Conservation (phyloP, 2,329 filamentous ascomycete species). For the Xylaria sp. region DNA sequence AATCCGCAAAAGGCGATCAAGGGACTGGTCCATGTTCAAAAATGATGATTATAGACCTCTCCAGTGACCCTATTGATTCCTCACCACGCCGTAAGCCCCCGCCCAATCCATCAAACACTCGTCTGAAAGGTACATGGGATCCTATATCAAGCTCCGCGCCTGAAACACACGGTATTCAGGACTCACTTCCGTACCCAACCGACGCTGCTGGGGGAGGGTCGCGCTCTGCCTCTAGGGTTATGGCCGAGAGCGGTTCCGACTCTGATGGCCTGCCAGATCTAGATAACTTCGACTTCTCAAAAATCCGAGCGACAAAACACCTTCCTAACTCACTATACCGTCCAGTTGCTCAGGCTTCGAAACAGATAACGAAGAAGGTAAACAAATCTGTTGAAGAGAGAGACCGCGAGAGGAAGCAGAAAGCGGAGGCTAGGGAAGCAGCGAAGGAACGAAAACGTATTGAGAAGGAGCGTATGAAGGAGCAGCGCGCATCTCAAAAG, state of each 20-base stretch:
- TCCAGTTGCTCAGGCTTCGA: constrained; percentile 38
- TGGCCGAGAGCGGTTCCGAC: constrained; percentile 50
- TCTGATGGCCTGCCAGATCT: constrained; percentile 64
- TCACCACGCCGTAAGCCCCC: constrained; percentile 28
- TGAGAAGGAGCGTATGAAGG: constrained; percentile 69
- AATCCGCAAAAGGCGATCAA: constrained; percentile 17
- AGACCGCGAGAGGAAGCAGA: constrained; percentile 57
- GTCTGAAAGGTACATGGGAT: constrained; percentile 55
- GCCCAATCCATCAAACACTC: constrained; percentile 39
- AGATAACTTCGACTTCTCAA: constrained; percentile 53
- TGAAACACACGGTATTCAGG: constrained; percentile 47
- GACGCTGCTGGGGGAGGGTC: constrained; percentile 34
- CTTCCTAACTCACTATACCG: constrained; percentile 38
- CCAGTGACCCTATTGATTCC: constrained; percentile 44
- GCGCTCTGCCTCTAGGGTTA: constrained; percentile 50
- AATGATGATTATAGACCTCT: constrained; percentile 44
- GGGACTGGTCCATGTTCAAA: constrained; percentile 35
- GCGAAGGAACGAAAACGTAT: constrained; percentile 67
- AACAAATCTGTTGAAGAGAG: constrained; percentile 53
- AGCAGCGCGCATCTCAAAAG: constrained; percentile 71
- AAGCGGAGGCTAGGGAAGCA: constrained; percentile 60
- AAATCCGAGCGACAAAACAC: constrained; percentile 37
- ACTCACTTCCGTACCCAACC: constrained; percentile 35
- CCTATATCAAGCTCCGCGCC: constrained; percentile 66
- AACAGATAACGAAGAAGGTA: constrained; percentile 28